Percentiles rank a stretch among this genome's conserved stretches.
These are phyloP conservation scores for Parsonsia alboflavescens DNA, from an alignment of 257 asterid species.

Conservation along the genomic window DNA sequence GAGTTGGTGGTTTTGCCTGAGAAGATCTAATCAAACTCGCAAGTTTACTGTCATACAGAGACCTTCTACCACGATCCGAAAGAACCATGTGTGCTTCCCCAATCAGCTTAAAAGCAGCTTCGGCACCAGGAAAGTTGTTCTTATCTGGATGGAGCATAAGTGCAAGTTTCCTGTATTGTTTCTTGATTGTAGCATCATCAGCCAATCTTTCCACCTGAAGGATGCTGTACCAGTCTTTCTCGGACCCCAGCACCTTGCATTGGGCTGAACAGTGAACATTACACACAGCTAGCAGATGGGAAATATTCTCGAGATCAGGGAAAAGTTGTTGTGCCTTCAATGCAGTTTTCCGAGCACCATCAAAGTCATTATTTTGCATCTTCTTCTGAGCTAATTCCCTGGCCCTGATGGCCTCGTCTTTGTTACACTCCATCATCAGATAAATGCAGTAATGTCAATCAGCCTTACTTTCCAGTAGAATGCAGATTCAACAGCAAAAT, in stretches of 20 bases:
- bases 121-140: slow-evolving; percentile 83
- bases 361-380: slow-evolving; percentile 58
- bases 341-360: slow-evolving; percentile 56
- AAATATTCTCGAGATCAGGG: slow-evolving; percentile 69
- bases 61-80: slow-evolving; percentile 53
- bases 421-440: slow-evolving; percentile 71
- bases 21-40: slow-evolving; percentile 31
- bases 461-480: slow-evolving; percentile 9
- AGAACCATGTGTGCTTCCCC: slow-evolving; percentile 72
- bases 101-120: slow-evolving; percentile 81
- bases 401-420: slow-evolving; percentile 74
- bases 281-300: slow-evolving; percentile 64
- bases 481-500: neutral
- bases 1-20: slow-evolving; percentile 38
- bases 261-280: slow-evolving; percentile 70
- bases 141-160: slow-evolving; percentile 86
- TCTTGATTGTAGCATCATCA: slow-evolving; percentile 56
- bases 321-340: slow-evolving; percentile 58
- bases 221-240: slow-evolving; percentile 73
- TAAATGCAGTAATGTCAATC: slow-evolving; percentile 6
- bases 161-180: slow-evolving; percentile 75
- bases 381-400: slow-evolving; percentile 63
- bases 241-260: slow-evolving; percentile 40
- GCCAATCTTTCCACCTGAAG: slow-evolving; percentile 58
- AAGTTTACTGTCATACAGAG: slow-evolving; percentile 44